Evolutionary conservation across 768 basidiomycete genomes (phyloP).

Genomic region (Mycena maculata): DNA sequence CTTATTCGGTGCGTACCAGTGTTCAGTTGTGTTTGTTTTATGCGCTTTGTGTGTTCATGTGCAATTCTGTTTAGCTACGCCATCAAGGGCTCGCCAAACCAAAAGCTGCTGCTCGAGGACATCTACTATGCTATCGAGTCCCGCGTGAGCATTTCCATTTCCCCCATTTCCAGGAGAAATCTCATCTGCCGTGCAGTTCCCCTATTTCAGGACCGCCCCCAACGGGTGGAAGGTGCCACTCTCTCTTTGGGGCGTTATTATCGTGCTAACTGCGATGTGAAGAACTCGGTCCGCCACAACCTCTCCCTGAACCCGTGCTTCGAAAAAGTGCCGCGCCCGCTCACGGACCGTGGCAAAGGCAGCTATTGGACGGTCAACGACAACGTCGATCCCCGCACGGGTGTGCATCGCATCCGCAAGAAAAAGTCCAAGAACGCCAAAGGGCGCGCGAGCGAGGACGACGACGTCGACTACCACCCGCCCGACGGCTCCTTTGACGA

Average conservation of each 20-base stretch:
- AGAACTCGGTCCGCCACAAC: slow-evolving; percentile 94
- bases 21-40: slow-evolving; percentile 23
- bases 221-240: slow-evolving; percentile 91
- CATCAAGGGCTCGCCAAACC: slow-evolving; percentile 91
- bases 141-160: slow-evolving; percentile 68
- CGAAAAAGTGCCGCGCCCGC: slow-evolving; percentile 90
- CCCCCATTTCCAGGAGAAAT: slow-evolving; percentile 12
- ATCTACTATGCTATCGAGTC: slow-evolving; percentile 94
- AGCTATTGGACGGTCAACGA: slow-evolving; percentile 95
- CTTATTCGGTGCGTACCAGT: slow-evolving; percentile 78
- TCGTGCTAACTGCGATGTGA: slow-evolving; percentile 33
- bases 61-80: slow-evolving; percentile 69
- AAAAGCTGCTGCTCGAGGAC: slow-evolving; percentile 87
- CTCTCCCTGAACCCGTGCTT: slow-evolving; percentile 92
- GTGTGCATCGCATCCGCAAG: slow-evolving; percentile 89
- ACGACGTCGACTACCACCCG: slow-evolving; percentile 74
- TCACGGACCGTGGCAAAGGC: slow-evolving; percentile 91
- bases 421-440: slow-evolving; percentile 78
- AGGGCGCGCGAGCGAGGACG: slow-evolving; percentile 64
- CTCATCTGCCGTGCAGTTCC: slow-evolving; percentile 66
- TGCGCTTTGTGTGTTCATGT: slow-evolving; percentile 29
- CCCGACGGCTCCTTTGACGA: slow-evolving; percentile 66
- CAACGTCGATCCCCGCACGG: slow-evolving; percentile 88
- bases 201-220: slow-evolving; percentile 88
- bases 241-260: slow-evolving; percentile 2